phyloP scores from a whole-genome alignment of 1,284 basidiomycete genomes.

The Tilletia setariae region DNA sequence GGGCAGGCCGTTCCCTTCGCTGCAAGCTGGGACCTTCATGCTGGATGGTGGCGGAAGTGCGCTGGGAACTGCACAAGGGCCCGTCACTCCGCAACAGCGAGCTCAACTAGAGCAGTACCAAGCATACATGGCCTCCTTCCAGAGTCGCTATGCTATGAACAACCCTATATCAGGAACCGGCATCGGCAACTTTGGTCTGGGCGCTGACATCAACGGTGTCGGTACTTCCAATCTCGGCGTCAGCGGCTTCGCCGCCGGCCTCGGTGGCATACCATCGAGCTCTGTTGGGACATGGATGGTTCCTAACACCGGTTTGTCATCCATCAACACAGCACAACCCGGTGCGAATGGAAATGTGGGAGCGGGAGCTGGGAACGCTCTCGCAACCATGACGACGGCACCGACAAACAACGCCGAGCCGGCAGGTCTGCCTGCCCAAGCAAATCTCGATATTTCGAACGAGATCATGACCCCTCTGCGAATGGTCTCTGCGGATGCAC shows the following conservation, averaged over 20 bases:
- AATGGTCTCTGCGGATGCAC: neutral
- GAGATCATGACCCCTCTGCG: conserved; percentile 15
- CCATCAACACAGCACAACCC: neutral
- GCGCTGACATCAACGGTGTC: neutral
- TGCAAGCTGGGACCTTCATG: neutral
- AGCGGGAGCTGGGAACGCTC: too few relatives aligned
- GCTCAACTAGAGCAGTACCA: conserved; percentile 11
- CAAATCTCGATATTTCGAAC: neutral
- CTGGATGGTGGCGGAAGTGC: conserved; percentile 5
- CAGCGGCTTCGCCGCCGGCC: neutral
- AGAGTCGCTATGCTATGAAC: conserved; percentile 10
- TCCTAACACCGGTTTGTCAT: neutral
- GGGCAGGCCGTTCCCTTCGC: neutral
- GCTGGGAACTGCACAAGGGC: neutral
- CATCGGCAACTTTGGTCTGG: neutral
- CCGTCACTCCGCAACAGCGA: conserved; percentile 4
- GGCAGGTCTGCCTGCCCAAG: too few relatives aligned
- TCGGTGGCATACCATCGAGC: neutral
- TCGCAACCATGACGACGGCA: too few relatives aligned
- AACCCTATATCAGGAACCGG: neutral
- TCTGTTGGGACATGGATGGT: conserved; percentile 11
- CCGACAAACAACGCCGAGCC: neutral
- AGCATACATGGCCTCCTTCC: conserved; percentile 12
- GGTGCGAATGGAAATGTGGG: neutral
- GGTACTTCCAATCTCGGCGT: neutral